Conservation (phyloP, 2,329 filamentous ascomycete genomes). For the Aspergillus quadricinctus region DNA sequence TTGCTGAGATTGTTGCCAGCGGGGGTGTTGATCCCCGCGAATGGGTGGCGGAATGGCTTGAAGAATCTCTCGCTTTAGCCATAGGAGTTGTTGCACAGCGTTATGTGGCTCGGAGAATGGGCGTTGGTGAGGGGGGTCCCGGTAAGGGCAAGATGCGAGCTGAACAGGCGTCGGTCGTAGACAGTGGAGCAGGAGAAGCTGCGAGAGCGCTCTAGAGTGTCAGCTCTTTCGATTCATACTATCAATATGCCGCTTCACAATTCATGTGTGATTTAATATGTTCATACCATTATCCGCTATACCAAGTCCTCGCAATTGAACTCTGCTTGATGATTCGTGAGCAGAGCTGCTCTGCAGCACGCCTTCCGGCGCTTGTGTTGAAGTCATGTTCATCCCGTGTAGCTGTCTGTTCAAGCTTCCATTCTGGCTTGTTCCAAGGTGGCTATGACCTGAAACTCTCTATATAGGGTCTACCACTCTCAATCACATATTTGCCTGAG, state of each 20-base stretch:
- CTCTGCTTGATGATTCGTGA: not conserved
- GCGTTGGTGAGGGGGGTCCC: conserved; percentile 76
- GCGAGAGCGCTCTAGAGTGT: conserved; percentile 48
- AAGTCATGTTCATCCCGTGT: too few species aligned
- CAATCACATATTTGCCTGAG: too few species aligned
- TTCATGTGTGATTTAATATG: conserved; percentile 1
- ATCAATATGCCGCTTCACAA: not conserved
- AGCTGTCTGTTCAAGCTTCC: too few species aligned
- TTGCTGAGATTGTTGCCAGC: conserved; percentile 72
- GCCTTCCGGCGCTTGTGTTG: too few species aligned
- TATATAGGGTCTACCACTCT: too few species aligned
- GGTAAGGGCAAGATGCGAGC: conserved; percentile 52
- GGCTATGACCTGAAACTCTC: too few species aligned
- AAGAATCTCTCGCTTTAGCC: conserved; percentile 73
- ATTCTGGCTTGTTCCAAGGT: too few species aligned
- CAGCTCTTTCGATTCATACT: conserved; percentile 1
- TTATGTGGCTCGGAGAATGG: conserved; percentile 93
- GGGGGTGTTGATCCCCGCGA: conserved; percentile 85
- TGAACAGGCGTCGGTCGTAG: conserved; percentile 52
- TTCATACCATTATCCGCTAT: not conserved
- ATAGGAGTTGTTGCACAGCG: conserved; percentile 87
- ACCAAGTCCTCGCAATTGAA: not conserved
- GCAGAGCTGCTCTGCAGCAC: not conserved
- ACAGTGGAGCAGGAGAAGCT: conserved; percentile 57
- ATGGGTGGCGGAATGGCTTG: conserved; percentile 97